Conservation (phyloP, 148 eudicot genomes). For the Fagopyrum homotropicum region DNA sequence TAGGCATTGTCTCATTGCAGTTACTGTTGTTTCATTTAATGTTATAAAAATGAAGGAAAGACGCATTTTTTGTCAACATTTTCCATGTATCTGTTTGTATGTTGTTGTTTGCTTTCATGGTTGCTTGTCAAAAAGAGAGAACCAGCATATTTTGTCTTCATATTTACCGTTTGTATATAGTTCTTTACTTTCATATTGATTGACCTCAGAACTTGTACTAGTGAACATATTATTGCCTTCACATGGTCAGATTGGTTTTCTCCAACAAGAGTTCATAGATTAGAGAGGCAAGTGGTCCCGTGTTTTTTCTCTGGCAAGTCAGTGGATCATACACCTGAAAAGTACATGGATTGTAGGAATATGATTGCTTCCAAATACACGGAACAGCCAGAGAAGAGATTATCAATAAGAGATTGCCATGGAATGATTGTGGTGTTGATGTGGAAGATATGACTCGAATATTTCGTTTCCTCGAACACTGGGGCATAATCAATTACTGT, state of each 20-base stretch:
- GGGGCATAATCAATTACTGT: constrained; percentile 91
- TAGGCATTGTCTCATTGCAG: neutral
- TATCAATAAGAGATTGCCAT: constrained; percentile 57
- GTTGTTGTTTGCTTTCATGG: neutral
- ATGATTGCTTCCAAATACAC: constrained; percentile 62
- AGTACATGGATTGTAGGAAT: constrained; percentile 78
- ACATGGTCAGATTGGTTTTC: constrained; percentile 84
- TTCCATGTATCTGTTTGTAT: constrained; percentile 3
- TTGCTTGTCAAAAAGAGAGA: neutral
- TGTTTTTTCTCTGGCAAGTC: constrained; percentile 86
- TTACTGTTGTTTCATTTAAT: constrained; percentile 8
- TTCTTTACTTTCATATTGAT: neutral
- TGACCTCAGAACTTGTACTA: neutral
- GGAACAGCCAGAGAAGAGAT: constrained; percentile 63
- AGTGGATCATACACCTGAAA: constrained; percentile 61
- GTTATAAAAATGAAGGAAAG: neutral
- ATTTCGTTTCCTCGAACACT: constrained; percentile 84
- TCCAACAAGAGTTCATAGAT: constrained; percentile 64
- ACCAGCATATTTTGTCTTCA: neutral
- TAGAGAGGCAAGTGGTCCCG: constrained; percentile 90
- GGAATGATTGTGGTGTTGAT: constrained; percentile 44
- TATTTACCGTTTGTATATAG: neutral
- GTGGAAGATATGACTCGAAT: constrained; percentile 63
- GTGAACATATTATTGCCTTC: constrained; percentile 12
- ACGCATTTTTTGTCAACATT: neutral